phyloP scores from a whole-genome alignment of 805 yeast genomes.

The Blastobotrys chiropterorum region DNA sequence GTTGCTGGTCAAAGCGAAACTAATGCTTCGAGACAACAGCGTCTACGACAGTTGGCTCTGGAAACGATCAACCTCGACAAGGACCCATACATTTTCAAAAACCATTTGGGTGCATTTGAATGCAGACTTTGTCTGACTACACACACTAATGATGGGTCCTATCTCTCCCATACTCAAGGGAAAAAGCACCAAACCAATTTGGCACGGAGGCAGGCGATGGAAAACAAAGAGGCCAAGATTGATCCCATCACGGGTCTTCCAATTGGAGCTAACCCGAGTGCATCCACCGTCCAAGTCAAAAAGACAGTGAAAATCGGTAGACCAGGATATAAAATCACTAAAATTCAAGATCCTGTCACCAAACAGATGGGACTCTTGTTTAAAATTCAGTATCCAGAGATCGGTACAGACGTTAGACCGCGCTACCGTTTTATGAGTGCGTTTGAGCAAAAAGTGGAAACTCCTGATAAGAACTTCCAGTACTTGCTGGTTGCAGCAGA shows the following conservation, averaged over 20 bases:
- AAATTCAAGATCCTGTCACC: constrained; percentile 57
- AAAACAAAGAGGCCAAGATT: constrained; percentile 28
- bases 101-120: constrained; percentile 78
- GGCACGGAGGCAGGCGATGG: constrained; percentile 49
- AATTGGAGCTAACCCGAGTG: constrained; percentile 15
- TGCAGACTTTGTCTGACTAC: constrained; percentile 80
- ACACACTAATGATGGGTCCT: constrained; percentile 75
- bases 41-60: constrained; percentile 57
- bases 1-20: constrained; percentile 68
- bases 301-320: constrained; percentile 60
- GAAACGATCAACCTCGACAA: constrained; percentile 37
- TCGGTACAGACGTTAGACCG: constrained; percentile 45
- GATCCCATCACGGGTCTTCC: constrained; percentile 15
- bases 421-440: constrained; percentile 70
- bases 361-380: constrained; percentile 60
- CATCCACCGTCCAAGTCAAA: constrained; percentile 38
- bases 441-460: constrained; percentile 55
- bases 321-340: constrained; percentile 64
- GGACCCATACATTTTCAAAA: constrained; percentile 81
- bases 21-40: constrained; percentile 59
- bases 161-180: constrained; percentile 79
- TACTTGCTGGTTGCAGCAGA: constrained; percentile 79
- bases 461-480: constrained; percentile 44
- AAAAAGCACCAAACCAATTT: constrained; percentile 72
- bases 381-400: constrained; percentile 50